A percentile compares a stretch with the other conserved stretches of the same genome.
These are phyloP conservation scores for Paspalum vaginatum DNA, from an alignment of 176 grass and related monocot genomes.

Conservation along the genomic window DNA sequence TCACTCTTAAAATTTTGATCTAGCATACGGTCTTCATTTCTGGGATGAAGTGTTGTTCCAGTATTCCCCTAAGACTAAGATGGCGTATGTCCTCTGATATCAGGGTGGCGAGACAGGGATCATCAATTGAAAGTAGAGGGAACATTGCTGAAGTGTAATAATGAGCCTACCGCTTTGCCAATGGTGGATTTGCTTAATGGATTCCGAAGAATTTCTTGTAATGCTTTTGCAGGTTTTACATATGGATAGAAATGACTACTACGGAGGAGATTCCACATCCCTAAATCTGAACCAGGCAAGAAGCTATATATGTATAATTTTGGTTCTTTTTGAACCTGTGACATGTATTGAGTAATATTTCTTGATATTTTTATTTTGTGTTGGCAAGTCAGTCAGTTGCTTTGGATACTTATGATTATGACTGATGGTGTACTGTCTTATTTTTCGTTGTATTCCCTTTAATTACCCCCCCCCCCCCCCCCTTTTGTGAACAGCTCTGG, in stretches of 20 bases:
- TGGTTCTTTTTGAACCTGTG: background rate
- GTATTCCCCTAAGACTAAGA: background rate
- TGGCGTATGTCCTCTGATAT: background rate
- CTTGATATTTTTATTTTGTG: background rate
- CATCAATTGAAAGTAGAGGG: background rate
- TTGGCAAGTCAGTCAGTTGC: background rate
- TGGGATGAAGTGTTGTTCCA: background rate
- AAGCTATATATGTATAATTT: background rate
- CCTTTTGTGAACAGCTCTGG: conserved; percentile 59
- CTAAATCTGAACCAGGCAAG: conserved; percentile 81
- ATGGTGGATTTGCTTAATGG: conserved; percentile 7
- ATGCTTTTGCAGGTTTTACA: conserved; percentile 67
- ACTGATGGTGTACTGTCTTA: background rate
- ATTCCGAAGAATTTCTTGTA: conserved; percentile 13
- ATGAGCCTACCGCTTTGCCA: background rate
- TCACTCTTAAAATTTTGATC: background rate
- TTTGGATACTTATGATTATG: conserved; percentile 20
- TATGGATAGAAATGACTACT: conserved; percentile 93
- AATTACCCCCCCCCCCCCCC: background rate
- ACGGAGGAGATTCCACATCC: conserved; percentile 84
- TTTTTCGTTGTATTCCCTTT: background rate
- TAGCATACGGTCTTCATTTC: background rate
- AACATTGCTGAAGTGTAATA: background rate
- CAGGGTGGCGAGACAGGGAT: background rate
- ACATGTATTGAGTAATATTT: background rate